Evolutionary conservation across 257 asterid genomes (phyloP).

Genomic region (Catharanthus roseus): DNA sequence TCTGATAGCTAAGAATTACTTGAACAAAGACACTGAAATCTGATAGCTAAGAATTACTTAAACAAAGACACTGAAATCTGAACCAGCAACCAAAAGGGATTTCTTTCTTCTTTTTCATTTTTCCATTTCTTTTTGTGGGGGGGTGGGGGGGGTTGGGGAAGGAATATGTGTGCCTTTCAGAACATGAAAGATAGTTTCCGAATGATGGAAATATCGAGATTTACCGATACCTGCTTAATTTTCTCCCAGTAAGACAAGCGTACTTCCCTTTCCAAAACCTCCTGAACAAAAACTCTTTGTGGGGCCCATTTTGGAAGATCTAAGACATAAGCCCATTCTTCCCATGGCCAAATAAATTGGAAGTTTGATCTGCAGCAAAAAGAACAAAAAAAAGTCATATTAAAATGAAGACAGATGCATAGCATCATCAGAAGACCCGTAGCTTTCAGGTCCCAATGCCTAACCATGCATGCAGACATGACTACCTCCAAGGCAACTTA

Average conservation of each 20-base stretch:
- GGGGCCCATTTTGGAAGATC: constrained; percentile 99
- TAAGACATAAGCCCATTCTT: constrained; percentile 91
- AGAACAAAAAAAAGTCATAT: not conserved
- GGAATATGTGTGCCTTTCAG: too few relatives aligned
- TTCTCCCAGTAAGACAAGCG: constrained; percentile 97
- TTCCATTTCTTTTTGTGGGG: too few relatives aligned
- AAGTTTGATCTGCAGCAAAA: constrained; percentile 76
- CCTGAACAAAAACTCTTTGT: constrained; percentile 91
- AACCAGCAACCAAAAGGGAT: too few relatives aligned
- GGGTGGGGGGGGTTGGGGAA: too few relatives aligned
- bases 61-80: not conserved
- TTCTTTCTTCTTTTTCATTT: too few relatives aligned
- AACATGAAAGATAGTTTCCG: not conserved
- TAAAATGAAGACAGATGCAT: not conserved
- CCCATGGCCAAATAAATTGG: constrained; percentile 99
- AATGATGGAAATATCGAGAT: not conserved
- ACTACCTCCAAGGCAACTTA: not conserved
- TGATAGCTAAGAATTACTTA: not conserved
- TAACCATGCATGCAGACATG: not conserved
- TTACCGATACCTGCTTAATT: constrained; percentile 69
- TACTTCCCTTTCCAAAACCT: constrained; percentile 96
- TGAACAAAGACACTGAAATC: not conserved
- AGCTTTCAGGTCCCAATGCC: not conserved
- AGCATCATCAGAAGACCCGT: not conserved
- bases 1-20: not conserved